A percentile compares a stretch with the other conserved stretches of the same genome.
Conservation (phyloP, 371 early-diverging fungal genomes). For the Furculomyces boomerangus region DNA sequence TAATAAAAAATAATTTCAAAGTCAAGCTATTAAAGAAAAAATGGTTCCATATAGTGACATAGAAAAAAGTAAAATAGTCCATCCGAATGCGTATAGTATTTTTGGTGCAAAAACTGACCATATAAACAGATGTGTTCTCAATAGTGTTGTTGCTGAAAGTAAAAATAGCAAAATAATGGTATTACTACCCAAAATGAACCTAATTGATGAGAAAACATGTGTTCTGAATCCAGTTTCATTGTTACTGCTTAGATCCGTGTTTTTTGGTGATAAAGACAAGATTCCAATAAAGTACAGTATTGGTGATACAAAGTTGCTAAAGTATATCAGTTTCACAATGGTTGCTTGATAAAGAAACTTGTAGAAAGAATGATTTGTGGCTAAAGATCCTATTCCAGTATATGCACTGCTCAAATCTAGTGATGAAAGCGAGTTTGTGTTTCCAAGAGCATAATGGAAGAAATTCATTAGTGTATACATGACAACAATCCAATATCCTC, state of each 20-base stretch:
- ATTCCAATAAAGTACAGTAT: slow-evolving; percentile 43
- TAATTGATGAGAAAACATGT: slow-evolving; percentile 16
- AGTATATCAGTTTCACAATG: no score
- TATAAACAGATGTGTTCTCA: slow-evolving; percentile 58
- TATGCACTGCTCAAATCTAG: slow-evolving; percentile 62
- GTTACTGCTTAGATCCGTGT: neutral
- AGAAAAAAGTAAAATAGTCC: neutral
- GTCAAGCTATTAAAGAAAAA: neutral
- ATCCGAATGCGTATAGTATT: slow-evolving; percentile 42
- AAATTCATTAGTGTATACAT: slow-evolving; percentile 18
- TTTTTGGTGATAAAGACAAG: slow-evolving; percentile 42
- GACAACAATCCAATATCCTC: slow-evolving; percentile 14
- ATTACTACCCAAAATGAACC: slow-evolving; percentile 15
- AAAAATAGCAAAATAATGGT: neutral
- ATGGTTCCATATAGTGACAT: no score
- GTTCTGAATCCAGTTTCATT: neutral
- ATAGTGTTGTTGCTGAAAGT: slow-evolving; percentile 16
- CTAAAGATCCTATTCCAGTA: slow-evolving; percentile 33
- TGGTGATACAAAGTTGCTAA: neutral
- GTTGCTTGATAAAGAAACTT: neutral
- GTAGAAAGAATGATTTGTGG: neutral
- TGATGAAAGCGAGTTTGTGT: slow-evolving; percentile 59
- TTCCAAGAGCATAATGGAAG: slow-evolving; percentile 33
- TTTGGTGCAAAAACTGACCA: slow-evolving; percentile 79
- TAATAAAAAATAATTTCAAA: neutral